These are phyloP conservation scores for Corynascus novoguineensis DNA, from an alignment of 495 filamentous ascomycete genomes.

Conservation along the genomic window DNA sequence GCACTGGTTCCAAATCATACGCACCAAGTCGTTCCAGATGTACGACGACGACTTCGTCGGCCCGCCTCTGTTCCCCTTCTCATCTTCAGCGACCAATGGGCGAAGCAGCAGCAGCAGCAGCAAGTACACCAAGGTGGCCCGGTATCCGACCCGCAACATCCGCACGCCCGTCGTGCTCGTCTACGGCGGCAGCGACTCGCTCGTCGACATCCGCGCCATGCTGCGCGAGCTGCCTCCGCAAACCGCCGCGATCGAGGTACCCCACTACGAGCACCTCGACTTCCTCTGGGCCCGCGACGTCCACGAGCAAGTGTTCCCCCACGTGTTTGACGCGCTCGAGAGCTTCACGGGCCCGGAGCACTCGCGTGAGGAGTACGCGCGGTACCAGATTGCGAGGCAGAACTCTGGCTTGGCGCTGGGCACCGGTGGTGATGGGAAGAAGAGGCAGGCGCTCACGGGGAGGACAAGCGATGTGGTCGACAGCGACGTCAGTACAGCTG, in stretches of 20 bases:
- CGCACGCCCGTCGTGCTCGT: slow-evolving; percentile 90
- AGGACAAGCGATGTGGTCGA: slow-evolving; percentile 20
- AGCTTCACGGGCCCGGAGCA: slow-evolving; percentile 52
- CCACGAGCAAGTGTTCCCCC: slow-evolving; percentile 74
- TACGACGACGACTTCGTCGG: slow-evolving; percentile 93
- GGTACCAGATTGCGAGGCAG: slow-evolving; percentile 37
- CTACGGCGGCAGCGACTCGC: slow-evolving; percentile 86
- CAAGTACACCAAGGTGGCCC: slow-evolving; percentile 76
- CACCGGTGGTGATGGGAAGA: neutral
- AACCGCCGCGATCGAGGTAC: slow-evolving; percentile 76
- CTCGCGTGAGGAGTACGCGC: slow-evolving; percentile 47
- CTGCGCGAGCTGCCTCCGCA: slow-evolving; percentile 75
- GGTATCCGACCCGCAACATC: slow-evolving; percentile 94
- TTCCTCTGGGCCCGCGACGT: slow-evolving; percentile 94
- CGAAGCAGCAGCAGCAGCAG: too few relatives aligned
- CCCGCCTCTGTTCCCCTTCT: slow-evolving; percentile 38
- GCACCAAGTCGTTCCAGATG: slow-evolving; percentile 93
- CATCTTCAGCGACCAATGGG: slow-evolving; percentile 33
- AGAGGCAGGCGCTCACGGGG: neutral
- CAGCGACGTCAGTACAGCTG: slow-evolving; percentile 33
- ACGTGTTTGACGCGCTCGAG: slow-evolving; percentile 83
- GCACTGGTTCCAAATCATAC: slow-evolving; percentile 99
- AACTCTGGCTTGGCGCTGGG: neutral
- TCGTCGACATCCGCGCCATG: slow-evolving; percentile 95
- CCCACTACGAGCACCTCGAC: slow-evolving; percentile 93